Evolutionary conservation across 2,329 filamentous ascomycete genomes (phyloP).

Genomic region (Xylariaceae sp.): DNA sequence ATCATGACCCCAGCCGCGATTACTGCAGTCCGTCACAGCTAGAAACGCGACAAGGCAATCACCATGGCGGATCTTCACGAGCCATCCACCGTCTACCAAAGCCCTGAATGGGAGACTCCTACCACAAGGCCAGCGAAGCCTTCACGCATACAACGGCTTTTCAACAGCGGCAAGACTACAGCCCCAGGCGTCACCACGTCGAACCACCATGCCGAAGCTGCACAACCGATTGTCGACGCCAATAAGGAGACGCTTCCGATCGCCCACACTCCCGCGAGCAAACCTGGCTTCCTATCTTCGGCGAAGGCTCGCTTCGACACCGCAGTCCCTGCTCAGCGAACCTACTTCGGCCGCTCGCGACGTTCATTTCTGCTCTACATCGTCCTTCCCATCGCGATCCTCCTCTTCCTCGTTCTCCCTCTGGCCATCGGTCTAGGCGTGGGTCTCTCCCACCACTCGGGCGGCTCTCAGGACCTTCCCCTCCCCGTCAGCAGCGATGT

Average conservation of each 20-base stretch:
- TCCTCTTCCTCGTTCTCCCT: constrained; percentile 19
- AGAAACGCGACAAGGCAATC: not conserved
- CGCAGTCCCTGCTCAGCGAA: constrained; percentile 19
- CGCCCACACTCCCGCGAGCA: constrained; percentile 7
- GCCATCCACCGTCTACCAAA: constrained; percentile 14
- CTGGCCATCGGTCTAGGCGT: constrained; percentile 24
- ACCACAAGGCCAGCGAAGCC: constrained; percentile 14
- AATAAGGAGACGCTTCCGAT: constrained; percentile 8
- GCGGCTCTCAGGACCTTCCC: constrained; percentile 12
- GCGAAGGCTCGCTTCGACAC: constrained; percentile 15
- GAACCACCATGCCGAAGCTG: constrained; percentile 4
- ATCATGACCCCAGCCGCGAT: too few relatives aligned
- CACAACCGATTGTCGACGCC: constrained; percentile 1
- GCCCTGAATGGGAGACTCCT: constrained; percentile 16
- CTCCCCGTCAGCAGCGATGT: constrained; percentile 13
- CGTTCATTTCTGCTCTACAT: constrained; percentile 19
- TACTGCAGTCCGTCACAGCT: too few relatives aligned
- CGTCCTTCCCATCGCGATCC: constrained; percentile 14
- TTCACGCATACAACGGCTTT: constrained; percentile 12
- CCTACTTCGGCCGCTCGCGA: constrained; percentile 20
- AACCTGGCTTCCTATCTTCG: constrained; percentile 6
- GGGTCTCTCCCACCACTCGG: constrained; percentile 14
- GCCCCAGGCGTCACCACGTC: constrained; percentile 4
- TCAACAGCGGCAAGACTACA: constrained; percentile 2
- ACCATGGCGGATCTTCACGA: constrained; percentile 12